Evolutionary conservation across 2,329 filamentous ascomycete genomes (phyloP).

Genomic region (Fusarium caatingaense): DNA sequence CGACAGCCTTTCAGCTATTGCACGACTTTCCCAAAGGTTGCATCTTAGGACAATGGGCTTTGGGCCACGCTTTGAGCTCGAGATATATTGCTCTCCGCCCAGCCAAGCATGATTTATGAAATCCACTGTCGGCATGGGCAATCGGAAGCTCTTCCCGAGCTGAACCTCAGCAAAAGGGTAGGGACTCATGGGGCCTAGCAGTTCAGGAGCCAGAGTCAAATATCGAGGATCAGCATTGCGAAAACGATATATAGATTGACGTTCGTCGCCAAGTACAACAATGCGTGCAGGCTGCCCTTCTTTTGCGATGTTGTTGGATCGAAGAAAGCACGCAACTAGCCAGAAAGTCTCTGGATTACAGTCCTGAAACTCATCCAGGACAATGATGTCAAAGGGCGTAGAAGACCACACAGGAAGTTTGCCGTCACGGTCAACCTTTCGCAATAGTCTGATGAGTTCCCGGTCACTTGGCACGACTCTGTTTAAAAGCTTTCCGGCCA

Average conservation of each 20-base stretch:
- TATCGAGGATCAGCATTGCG: constrained; percentile 47
- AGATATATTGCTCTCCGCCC: constrained; percentile 44
- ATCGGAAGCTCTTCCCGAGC: constrained; percentile 45
- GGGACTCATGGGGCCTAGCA: constrained; percentile 37
- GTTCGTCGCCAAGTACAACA: constrained; percentile 48
- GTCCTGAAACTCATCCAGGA: constrained; percentile 50
- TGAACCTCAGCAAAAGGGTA: constrained; percentile 34
- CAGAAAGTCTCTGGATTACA: constrained; percentile 46
- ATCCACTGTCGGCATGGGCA: constrained; percentile 38
- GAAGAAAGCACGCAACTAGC: constrained; percentile 43
- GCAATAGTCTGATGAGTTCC: constrained; percentile 21
- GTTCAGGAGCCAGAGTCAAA: constrained; percentile 40
- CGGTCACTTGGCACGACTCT: constrained; percentile 30
- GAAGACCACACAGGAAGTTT: constrained; percentile 38
- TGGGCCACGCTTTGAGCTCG: constrained; percentile 46
- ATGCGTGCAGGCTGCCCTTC: constrained; percentile 35
- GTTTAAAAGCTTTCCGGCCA: constrained; percentile 40
- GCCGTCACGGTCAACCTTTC: background rate
- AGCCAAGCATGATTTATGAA: constrained; percentile 48
- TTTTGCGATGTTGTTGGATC: constrained; percentile 30
- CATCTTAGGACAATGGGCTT: constrained; percentile 45
- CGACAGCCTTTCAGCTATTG: constrained; percentile 33
- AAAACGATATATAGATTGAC: constrained; percentile 48
- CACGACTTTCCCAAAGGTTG: constrained; percentile 1
- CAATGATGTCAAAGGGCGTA: constrained; percentile 47